Percentiles rank a stretch among this genome's conserved stretches.
Evolutionary conservation across 108 stramenopile genomes (phyloP).

Genomic region (Nannochloropsis gaditana): DNA sequence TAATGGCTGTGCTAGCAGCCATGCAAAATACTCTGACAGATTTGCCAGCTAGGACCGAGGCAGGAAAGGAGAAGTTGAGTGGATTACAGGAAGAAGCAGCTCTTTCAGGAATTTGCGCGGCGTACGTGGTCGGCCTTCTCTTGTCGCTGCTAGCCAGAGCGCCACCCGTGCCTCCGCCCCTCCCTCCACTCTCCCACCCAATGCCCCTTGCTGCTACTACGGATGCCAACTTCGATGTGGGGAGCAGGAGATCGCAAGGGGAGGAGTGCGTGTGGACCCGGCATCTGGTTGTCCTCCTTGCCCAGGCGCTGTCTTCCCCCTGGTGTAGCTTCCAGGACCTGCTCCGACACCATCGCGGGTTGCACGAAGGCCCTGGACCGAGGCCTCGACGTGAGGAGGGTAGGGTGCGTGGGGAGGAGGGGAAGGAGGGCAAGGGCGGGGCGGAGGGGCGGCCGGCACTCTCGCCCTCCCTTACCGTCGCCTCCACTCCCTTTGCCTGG

Average conservation of each 20-base stretch:
- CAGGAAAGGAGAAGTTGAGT: not conserved
- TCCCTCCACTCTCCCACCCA: not conserved
- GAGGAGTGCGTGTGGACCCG: not conserved
- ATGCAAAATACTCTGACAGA: not conserved
- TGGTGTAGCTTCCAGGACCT: not conserved
- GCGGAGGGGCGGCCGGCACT: not conserved
- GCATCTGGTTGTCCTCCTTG: not conserved
- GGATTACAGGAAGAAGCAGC: not conserved
- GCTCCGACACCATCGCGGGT: not conserved
- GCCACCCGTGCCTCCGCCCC: not conserved
- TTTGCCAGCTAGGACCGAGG: not conserved
- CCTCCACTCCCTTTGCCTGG: not conserved
- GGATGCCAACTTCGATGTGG: too few relatives aligned
- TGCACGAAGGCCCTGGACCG: not conserved
- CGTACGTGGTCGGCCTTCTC: not conserved
- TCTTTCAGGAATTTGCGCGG: not conserved
- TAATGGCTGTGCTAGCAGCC: not conserved
- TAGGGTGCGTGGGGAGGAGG: too few relatives aligned
- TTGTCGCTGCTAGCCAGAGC: not conserved
- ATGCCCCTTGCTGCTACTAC: too few relatives aligned
- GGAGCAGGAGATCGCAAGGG: too few relatives aligned
- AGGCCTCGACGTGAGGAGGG: too few relatives aligned
- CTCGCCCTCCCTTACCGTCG: constrained; percentile 7
- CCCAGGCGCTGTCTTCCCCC: not conserved
- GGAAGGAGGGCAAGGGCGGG: too few relatives aligned